Conservation (phyloP, 139 green algal species). For the Auxenochlorella pyrenoidosa region DNA sequence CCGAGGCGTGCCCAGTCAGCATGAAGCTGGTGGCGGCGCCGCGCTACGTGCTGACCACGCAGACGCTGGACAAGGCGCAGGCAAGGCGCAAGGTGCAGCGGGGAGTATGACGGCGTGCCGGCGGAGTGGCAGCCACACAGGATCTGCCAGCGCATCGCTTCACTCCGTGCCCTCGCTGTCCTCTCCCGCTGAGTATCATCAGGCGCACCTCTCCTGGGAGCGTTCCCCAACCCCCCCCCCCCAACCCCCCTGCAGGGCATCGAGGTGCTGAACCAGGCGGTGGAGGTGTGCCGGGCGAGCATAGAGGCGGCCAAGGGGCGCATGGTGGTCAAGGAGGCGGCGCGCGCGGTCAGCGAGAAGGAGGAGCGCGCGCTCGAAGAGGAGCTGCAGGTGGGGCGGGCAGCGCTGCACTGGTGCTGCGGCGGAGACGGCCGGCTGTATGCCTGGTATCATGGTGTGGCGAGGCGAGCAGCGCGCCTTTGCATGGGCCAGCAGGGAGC, state of each 20-base stretch:
- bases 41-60: slow-evolving; percentile 97
- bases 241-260: slow-evolving; percentile 54
- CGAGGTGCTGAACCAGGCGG: slow-evolving; percentile 75
- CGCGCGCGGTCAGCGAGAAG: slow-evolving; percentile 92
- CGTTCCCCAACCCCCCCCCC: background rate
- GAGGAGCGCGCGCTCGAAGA: slow-evolving; percentile 93
- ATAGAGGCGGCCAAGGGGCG: slow-evolving; percentile 90
- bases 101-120: too few relatives aligned
- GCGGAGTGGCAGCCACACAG: too few relatives aligned
- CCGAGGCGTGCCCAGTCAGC: slow-evolving; percentile 90
- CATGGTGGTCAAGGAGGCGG: slow-evolving; percentile 92
- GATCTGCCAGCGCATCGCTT: too few relatives aligned
- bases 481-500: background rate
- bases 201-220: too few relatives aligned
- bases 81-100: background rate
- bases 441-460: background rate
- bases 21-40: slow-evolving; percentile 98
- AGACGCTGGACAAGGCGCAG: slow-evolving; percentile 93
- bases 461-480: background rate
- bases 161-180: too few relatives aligned
- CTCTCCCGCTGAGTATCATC: too few relatives aligned
- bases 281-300: slow-evolving; percentile 72
- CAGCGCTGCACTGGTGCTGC: slow-evolving; percentile 54
- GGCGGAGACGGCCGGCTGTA: background rate
- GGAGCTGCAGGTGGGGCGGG: slow-evolving; percentile 85